These are phyloP conservation scores for Sporobolomyces roseus DNA, from an alignment of 768 basidiomycete genomes.

Conservation along the genomic window DNA sequence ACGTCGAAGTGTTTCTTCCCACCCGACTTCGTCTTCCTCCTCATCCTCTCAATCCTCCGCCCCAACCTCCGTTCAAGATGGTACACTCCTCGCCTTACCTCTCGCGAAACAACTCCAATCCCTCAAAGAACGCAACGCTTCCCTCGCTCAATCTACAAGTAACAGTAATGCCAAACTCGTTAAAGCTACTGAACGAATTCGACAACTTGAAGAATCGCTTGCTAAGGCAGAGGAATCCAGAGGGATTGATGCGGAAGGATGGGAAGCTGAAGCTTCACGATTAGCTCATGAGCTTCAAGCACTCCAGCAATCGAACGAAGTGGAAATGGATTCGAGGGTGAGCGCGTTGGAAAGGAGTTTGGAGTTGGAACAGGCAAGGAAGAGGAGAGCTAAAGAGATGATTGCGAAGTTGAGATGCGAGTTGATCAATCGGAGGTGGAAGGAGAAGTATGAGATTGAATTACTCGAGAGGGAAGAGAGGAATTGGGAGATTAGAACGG, in stretches of 20 bases:
- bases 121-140: conserved; percentile 26
- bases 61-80: conserved; percentile 4
- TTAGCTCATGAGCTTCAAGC: conserved; percentile 2
- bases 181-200: conserved; percentile 10
- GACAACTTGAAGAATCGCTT: conserved; percentile 8
- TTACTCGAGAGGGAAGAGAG: conserved; percentile 37
- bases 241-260: conserved; percentile 31
- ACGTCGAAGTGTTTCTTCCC: neutral
- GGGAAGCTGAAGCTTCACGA: conserved; percentile 35
- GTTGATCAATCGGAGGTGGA: conserved; percentile 33
- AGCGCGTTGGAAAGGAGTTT: neutral
- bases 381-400: conserved; percentile 30
- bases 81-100: conserved; percentile 12
- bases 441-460: conserved; percentile 40
- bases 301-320: neutral
- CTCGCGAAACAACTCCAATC: conserved; percentile 22
- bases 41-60: neutral
- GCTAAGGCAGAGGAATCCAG: neutral
- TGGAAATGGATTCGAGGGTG: neutral
- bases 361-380: conserved; percentile 18
- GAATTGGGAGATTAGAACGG: conserved; percentile 19
- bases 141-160: neutral
- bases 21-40: neutral
- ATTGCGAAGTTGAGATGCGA: conserved; percentile 28
- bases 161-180: neutral